Conservation (phyloP, 169 alveolate genomes). For the Plasmodium falciparum region DNA sequence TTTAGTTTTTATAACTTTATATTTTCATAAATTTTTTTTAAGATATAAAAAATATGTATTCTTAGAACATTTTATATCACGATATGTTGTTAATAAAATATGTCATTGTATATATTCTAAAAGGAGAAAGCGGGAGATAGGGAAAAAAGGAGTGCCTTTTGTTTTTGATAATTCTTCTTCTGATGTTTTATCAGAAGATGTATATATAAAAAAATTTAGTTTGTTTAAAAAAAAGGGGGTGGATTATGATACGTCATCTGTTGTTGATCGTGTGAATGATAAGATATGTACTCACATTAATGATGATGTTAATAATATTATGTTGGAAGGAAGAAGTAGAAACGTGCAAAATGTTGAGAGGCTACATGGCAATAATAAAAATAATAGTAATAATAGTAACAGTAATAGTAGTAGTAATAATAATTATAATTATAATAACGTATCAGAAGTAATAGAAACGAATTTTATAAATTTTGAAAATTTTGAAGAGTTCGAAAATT, state of each 20-base stretch:
- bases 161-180: too few relatives aligned
- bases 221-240: neutral
- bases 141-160: neutral
- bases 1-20: constrained; percentile 65
- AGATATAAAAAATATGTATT: constrained; percentile 71
- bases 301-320: neutral
- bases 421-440: neutral
- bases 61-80: constrained; percentile 52
- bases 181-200: too few relatives aligned
- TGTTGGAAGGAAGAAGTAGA: too few relatives aligned
- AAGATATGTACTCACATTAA: neutral
- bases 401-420: neutral
- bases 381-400: neutral
- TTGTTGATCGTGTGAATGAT: neutral
- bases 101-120: constrained; percentile 42
- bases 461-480: too few relatives aligned
- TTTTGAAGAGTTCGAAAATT: too few relatives aligned
- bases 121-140: neutral
- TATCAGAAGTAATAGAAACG: too few relatives aligned
- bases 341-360: too few relatives aligned
- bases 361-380: neutral
- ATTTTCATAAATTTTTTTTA: constrained; percentile 47
- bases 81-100: constrained; percentile 55
- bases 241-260: too few relatives aligned
- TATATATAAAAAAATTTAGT: neutral